Conservation (phyloP, 2,329 filamentous ascomycete genomes). For the Cyclaneusma minus region DNA sequence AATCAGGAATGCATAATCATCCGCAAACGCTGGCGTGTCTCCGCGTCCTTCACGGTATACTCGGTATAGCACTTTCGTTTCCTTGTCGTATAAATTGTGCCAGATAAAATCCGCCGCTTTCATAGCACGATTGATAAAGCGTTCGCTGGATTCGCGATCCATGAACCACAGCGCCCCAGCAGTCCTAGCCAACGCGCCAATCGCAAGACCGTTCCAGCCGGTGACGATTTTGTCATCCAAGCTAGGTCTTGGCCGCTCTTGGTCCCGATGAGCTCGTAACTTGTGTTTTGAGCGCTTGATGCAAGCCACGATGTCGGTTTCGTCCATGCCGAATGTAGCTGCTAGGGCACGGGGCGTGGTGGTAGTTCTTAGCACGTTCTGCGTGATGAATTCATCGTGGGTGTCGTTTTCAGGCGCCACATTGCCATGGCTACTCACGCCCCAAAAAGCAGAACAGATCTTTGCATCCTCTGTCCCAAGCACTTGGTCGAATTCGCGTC, state of each 20-base stretch:
- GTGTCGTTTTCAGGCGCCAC: conserved; percentile 69
- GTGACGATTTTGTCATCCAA: conserved; percentile 82
- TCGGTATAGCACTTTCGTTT: conserved; percentile 49
- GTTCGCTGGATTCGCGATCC: conserved; percentile 37
- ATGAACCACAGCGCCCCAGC: conserved; percentile 50
- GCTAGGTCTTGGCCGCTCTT: conserved; percentile 58
- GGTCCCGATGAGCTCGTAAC: conserved; percentile 56
- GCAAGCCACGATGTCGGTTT: conserved; percentile 51
- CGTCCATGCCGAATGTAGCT: conserved; percentile 57
- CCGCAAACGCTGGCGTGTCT: conserved; percentile 62
- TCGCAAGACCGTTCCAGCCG: conserved; percentile 78
- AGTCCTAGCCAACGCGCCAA: conserved; percentile 65
- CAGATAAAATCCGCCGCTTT: conserved; percentile 59
- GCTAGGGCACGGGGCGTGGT: conserved; percentile 54
- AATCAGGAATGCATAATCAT: conserved; percentile 87
- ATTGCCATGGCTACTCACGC: conserved; percentile 72
- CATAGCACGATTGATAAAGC: conserved; percentile 50
- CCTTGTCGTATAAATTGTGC: conserved; percentile 53
- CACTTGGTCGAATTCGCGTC: conserved; percentile 68
- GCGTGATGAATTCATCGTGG: conserved; percentile 86
- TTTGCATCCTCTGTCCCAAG: conserved; percentile 52
- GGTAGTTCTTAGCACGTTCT: conserved; percentile 70
- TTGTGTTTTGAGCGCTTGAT: conserved; percentile 52
- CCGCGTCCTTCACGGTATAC: conserved; percentile 56
- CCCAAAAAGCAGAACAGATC: conserved; percentile 72